Base-by-base conservation (phyloP, 2,329 filamentous ascomycete species). In the Aspergillus uvarum region DNA sequence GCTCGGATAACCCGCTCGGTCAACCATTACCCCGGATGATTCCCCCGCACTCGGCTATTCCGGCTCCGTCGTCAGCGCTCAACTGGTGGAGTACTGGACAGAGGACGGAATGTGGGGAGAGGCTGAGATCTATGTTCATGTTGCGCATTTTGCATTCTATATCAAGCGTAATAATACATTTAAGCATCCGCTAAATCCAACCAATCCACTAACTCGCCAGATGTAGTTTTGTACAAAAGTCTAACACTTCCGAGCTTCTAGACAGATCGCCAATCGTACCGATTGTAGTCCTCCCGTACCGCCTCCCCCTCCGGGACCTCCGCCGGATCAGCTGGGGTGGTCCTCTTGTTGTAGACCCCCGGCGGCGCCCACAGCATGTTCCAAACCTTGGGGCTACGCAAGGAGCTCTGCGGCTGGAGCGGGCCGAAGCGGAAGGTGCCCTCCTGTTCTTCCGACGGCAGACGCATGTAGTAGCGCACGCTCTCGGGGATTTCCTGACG, bases 401-500 rank as follows among this genome's bases (percentile, higher is more conserved):
- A 47, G 1, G 59, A 62, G 47, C 58, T 68, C 2, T 48, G 51
- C 14, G 59, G 44, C 42, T 66, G 63, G 19, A 76, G 61, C 7
- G 65, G 56, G 5, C 73, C 74, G 29, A 71, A 65, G 5, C 68
- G 68, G 62, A 77, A 76, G 56, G 74, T 64, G 1, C 61, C 50
- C 0, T 58, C 64, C 21, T 68, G 67, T 6, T 58, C 67, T 19
- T 66, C 68, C 5, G 73, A 74, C 2, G 94, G 92, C 31, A 97
- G 79, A 72, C 91, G 93, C 54, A 98, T 81, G 89, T 90, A 98
- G 72, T 96, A 87, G 51, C 91, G 80, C 24, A 97, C 85, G 65
- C 88, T 89, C 53, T 89, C 87, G 0, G 95, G 95, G 10, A 98
- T 90, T 75, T 99, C 95, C 68, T 96, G 92, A 63, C 87, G 88